Evolutionary conservation across 2,329 filamentous ascomycete genomes (phyloP).

Genomic region (Hypoxylon sp.): DNA sequence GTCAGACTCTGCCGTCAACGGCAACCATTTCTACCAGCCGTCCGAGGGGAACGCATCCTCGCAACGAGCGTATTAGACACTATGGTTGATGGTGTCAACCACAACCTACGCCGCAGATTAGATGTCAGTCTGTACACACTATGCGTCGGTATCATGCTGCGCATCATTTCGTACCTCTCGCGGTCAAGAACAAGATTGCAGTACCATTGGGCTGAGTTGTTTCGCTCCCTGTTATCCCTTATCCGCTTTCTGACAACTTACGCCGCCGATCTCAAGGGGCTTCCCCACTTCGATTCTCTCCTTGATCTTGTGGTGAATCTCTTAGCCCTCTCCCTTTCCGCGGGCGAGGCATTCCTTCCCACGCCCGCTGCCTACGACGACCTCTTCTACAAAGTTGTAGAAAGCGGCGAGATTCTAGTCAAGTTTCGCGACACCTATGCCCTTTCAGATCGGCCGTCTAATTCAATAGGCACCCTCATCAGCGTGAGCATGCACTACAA

Average conservation of each 20-base stretch:
- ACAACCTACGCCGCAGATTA: conserved; percentile 88
- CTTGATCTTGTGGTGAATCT: conserved; percentile 84
- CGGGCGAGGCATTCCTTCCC: conserved; percentile 91
- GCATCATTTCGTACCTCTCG: conserved; percentile 85
- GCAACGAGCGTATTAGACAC: conserved; percentile 84
- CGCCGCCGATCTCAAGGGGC: conserved; percentile 77
- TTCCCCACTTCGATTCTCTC: conserved; percentile 77
- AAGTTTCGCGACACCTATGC: conserved; percentile 86
- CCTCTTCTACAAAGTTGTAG: conserved; percentile 97
- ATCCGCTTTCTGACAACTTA: conserved; percentile 93
- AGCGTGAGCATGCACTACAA: conserved; percentile 89
- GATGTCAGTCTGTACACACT: conserved; percentile 88
- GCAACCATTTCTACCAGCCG: conserved; percentile 83
- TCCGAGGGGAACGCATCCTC: conserved; percentile 78
- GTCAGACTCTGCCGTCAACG: conserved; percentile 91
- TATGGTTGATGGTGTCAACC: conserved; percentile 90
- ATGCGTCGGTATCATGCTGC: conserved; percentile 83
- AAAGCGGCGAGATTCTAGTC: conserved; percentile 83
- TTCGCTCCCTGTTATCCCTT: conserved; percentile 87
- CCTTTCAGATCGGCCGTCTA: conserved; percentile 68
- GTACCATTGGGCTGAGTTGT: conserved; percentile 97
- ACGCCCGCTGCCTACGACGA: conserved; percentile 92
- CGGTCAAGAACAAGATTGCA: conserved; percentile 82
- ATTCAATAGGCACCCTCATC: conserved; percentile 86
- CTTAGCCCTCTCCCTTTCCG: conserved; percentile 84